phyloP scores from a whole-genome alignment of 768 basidiomycete species.

The Dendrothele bispora region DNA sequence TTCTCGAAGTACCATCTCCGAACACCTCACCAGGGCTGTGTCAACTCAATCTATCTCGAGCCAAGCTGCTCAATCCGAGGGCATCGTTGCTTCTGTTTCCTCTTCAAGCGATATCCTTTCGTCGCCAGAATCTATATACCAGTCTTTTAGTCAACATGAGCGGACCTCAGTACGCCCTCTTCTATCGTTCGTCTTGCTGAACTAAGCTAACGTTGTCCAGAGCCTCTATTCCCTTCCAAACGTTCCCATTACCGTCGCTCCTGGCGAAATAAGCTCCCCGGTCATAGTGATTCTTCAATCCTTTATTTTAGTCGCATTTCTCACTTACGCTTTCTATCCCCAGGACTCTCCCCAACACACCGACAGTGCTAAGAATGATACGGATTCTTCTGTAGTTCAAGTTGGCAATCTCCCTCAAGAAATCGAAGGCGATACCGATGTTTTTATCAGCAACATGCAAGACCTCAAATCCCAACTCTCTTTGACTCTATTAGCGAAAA shows the following conservation, averaged over 20 bases:
- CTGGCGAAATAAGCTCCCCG: neutral
- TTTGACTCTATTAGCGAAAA: conserved; percentile 19
- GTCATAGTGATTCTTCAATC: neutral
- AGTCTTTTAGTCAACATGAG: conserved; percentile 1
- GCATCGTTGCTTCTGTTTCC: neutral
- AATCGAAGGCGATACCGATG: conserved; percentile 7
- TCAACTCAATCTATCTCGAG: neutral
- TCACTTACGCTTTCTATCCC: neutral
- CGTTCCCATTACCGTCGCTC: conserved; percentile 3
- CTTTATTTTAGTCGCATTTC: neutral
- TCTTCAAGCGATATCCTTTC: neutral
- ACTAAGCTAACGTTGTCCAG: neutral
- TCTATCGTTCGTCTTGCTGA: neutral
- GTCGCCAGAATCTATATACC: neutral
- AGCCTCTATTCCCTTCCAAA: conserved; percentile 8
- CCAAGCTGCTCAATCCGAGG: neutral
- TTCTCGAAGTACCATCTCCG: conserved; percentile 3
- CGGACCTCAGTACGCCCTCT: neutral
- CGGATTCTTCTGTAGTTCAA: conserved; percentile 12
- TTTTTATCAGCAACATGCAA: conserved; percentile 10
- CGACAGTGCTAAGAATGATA: conserved; percentile 12
- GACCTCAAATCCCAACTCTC: conserved; percentile 12
- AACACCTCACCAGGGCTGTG: neutral
- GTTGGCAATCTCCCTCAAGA: conserved; percentile 10
- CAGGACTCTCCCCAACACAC: neutral